A percentile compares a stretch with the other conserved stretches of the same genome.
These are phyloP conservation scores for Ceratobasidium sp. DNA, from an alignment of 1,284 basidiomycete genomes.

Conservation along the genomic window DNA sequence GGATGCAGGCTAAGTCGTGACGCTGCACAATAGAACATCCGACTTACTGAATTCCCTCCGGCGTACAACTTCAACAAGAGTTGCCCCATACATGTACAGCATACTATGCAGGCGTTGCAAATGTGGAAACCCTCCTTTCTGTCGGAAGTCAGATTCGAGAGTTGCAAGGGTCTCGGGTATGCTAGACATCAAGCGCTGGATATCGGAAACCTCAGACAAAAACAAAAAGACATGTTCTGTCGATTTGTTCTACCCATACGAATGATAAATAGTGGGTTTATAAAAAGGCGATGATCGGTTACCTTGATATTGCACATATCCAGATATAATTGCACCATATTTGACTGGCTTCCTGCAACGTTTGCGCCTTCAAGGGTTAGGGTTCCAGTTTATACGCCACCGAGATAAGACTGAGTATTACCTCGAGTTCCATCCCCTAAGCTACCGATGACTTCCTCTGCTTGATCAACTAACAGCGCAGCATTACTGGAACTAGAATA, in stretches of 20 bases:
- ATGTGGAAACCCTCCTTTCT: conserved; percentile 85
- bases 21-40: conserved; percentile 2
- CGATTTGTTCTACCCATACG: conserved; percentile 66
- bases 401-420: background rate
- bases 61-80: conserved; percentile 87
- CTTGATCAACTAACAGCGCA: conserved; percentile 9
- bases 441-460: conserved; percentile 4
- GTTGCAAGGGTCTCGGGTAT: conserved; percentile 66
- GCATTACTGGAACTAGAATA: conserved; percentile 9
- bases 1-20: background rate
- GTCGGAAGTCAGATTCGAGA: conserved; percentile 71
- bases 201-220: conserved; percentile 70
- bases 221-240: conserved; percentile 70
- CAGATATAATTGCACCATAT: conserved; percentile 17
- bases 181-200: conserved; percentile 77
- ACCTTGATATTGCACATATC: conserved; percentile 30
- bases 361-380: background rate
- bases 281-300: background rate
- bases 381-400: background rate
- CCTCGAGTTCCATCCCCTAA: conserved; percentile 9
- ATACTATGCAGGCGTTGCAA: conserved; percentile 87
- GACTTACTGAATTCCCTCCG: conserved; percentile 81
- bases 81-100: conserved; percentile 91
- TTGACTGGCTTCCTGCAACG: background rate
- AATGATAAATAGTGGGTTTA: background rate